phyloP scores from a whole-genome alignment of 371 early-diverging fungal genomes.

The Circinella umbellata region DNA sequence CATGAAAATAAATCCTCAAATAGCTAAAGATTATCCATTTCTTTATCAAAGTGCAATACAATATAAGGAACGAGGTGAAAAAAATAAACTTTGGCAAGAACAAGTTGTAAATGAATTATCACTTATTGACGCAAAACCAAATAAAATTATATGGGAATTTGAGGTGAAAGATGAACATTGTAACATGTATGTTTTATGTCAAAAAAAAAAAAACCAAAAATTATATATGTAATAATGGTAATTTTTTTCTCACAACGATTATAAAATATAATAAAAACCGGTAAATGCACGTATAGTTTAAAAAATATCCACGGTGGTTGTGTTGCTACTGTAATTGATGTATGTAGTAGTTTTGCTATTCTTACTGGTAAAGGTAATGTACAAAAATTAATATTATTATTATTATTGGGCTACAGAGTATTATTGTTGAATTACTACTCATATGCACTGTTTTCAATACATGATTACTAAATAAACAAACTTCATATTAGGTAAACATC shows the following conservation, averaged over 20 bases:
- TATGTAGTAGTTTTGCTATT: slow-evolving; percentile 48
- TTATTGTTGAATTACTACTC: too few relatives aligned
- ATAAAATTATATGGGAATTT: slow-evolving; percentile 44
- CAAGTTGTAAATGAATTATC: slow-evolving; percentile 6
- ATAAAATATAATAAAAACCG: too few relatives aligned
- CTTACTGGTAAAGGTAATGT: slow-evolving; percentile 21
- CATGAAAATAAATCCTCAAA: background rate
- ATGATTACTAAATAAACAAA: too few relatives aligned
- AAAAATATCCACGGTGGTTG: slow-evolving; percentile 51
- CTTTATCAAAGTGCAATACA: background rate
- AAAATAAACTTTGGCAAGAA: background rate
- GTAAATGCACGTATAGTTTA: too few relatives aligned
- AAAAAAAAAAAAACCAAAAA: background rate
- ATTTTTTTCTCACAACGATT: too few relatives aligned
- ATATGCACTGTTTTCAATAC: too few relatives aligned
- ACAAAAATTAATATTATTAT: background rate
- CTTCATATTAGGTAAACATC: slow-evolving; percentile 20
- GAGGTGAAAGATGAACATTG: slow-evolving; percentile 32
- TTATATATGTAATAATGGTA: too few relatives aligned
- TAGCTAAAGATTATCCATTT: background rate
- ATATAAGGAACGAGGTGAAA: background rate
- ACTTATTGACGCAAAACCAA: slow-evolving; percentile 24
- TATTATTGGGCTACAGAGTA: too few relatives aligned
- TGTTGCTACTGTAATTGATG: slow-evolving; percentile 49
- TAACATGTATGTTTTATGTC: slow-evolving; percentile 19